Evolutionary conservation across 352 stramenopile genomes (phyloP).

Genomic region (Globisporangium lucens): DNA sequence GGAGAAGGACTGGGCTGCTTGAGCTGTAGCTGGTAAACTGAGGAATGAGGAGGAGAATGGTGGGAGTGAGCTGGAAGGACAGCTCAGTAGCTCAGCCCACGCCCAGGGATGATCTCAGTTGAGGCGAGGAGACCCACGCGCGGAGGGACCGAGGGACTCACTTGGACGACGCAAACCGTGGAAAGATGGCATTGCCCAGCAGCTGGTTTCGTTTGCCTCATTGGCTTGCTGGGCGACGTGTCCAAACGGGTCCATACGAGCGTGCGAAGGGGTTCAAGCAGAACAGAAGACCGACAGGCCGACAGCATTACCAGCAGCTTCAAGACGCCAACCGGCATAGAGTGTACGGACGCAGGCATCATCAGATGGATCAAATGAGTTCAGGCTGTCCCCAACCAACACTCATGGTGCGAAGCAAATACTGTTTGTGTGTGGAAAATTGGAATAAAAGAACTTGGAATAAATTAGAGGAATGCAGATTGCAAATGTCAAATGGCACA

Average conservation of each 20-base stretch:
- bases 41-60: constrained; percentile 5
- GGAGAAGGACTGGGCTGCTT: background rate
- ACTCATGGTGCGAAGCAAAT: too few species aligned
- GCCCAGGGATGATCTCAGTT: background rate
- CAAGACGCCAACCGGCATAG: background rate
- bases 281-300: background rate
- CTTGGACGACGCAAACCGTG: background rate
- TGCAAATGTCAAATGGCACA: too few species aligned
- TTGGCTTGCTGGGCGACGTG: background rate
- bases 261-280: background rate
- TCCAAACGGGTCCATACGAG: background rate
- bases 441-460: too few species aligned
- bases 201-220: background rate
- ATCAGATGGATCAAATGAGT: background rate
- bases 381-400: background rate
- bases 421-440: too few species aligned
- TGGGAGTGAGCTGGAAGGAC: background rate
- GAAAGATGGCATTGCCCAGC: background rate
- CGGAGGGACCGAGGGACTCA: background rate
- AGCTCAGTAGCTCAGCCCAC: background rate
- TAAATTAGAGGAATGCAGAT: too few species aligned
- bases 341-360: background rate
- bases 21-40: background rate
- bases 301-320: background rate
- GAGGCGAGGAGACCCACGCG: background rate